Percentiles rank a stretch among this genome's conserved stretches.
phyloP scores from a whole-genome alignment of 768 basidiomycete genomes.

The Nidularia sp. region DNA sequence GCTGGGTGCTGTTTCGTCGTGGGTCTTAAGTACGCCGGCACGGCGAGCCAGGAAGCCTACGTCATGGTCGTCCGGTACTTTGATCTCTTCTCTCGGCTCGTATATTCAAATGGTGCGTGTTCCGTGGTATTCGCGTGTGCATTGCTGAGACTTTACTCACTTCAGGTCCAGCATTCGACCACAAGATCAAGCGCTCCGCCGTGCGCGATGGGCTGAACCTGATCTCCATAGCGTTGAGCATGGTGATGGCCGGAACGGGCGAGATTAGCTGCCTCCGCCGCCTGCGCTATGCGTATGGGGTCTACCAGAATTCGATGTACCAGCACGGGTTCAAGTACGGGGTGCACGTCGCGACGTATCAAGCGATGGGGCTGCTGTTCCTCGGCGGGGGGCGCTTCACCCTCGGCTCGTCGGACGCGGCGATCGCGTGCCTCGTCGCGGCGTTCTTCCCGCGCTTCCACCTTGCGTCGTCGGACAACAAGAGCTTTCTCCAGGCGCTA shows the following conservation, averaged over 20 bases:
- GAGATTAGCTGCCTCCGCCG: conserved; percentile 87
- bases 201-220: conserved; percentile 85
- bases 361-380: conserved; percentile 89
- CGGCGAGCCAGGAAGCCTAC: conserved; percentile 88
- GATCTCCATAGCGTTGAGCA: conserved; percentile 80
- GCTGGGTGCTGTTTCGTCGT: conserved; percentile 91
- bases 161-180: conserved; percentile 78
- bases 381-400: conserved; percentile 92
- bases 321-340: conserved; percentile 78
- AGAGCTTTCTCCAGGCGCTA: conserved; percentile 85
- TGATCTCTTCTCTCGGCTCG: conserved; percentile 71
- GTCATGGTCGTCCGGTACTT: conserved; percentile 76
- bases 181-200: conserved; percentile 83
- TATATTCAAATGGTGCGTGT: conserved; percentile 61
- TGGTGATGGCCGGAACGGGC: conserved; percentile 98
- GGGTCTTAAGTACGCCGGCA: conserved; percentile 91
- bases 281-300: conserved; percentile 85
- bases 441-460: conserved; percentile 93
- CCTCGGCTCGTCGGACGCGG: conserved; percentile 86
- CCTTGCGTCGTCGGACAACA: conserved; percentile 78
- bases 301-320: conserved; percentile 62
- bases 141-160: conserved; percentile 3
- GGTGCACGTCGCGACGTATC: conserved; percentile 84
- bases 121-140: neutral
- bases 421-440: conserved; percentile 84